A percentile compares a stretch with the other conserved stretches of the same genome.
Evolutionary conservation across 2,329 filamentous ascomycete species (phyloP).

Genomic region (Xylaria digitata): DNA sequence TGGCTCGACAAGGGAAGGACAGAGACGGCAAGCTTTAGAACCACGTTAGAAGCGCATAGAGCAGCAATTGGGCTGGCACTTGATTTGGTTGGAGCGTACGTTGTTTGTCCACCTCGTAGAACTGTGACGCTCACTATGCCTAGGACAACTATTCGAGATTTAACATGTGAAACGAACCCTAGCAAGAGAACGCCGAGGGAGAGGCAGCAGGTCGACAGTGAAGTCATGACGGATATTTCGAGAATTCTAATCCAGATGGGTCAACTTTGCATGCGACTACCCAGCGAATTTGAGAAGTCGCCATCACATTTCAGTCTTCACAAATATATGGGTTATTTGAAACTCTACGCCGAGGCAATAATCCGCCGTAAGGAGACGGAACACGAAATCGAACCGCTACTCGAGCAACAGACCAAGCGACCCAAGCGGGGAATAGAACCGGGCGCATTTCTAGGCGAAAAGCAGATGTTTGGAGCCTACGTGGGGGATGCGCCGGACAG

Average conservation of each 20-base stretch:
- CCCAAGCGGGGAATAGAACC: constrained; percentile 28
- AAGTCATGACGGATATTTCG: constrained; percentile 49
- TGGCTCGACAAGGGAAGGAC: constrained; percentile 53
- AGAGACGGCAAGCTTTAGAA: constrained; percentile 50
- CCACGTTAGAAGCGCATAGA: constrained; percentile 54
- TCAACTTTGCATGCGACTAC: constrained; percentile 48
- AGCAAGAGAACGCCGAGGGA: constrained; percentile 42
- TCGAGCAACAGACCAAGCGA: constrained; percentile 8
- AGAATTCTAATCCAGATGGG: constrained; percentile 52
- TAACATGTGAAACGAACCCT: constrained; percentile 37
- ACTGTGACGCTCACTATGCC: constrained; percentile 36
- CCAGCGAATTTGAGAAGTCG: constrained; percentile 68
- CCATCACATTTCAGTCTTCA: constrained; percentile 77
- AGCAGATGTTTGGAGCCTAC: constrained; percentile 48
- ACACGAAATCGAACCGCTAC: constrained; percentile 31
- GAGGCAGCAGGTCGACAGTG: constrained; percentile 40
- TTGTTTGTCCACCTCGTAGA: constrained; percentile 10
- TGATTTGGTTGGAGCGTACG: constrained; percentile 56
- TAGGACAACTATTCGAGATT: constrained; percentile 47
- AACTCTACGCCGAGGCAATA: constrained; percentile 65
- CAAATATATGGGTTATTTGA: constrained; percentile 75
- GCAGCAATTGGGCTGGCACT: constrained; percentile 54
- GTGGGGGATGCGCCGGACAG: constrained; percentile 55
- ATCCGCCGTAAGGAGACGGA: constrained; percentile 42
- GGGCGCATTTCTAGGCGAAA: constrained; percentile 47